phyloP scores from a whole-genome alignment of 768 basidiomycete species.

The Coprinopsis strossmayeri region DNA sequence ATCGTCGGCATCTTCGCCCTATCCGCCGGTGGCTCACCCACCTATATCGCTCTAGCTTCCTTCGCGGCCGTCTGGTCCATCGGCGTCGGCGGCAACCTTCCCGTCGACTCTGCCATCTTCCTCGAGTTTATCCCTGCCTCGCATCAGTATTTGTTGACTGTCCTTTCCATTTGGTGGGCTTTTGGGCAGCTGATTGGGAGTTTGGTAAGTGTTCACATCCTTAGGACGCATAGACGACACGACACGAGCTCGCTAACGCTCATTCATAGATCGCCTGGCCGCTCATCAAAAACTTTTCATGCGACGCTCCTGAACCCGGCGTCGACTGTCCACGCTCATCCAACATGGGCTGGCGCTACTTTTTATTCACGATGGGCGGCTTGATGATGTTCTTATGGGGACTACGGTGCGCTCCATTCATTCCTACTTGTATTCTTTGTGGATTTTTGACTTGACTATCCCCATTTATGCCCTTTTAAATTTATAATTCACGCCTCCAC shows the following conservation, averaged over 20 bases:
- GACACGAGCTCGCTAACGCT: no score
- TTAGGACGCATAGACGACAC: no score
- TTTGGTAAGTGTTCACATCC: slow-evolving; percentile 23
- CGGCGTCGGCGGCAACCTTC: slow-evolving; percentile 63
- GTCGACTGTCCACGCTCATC: slow-evolving; percentile 36
- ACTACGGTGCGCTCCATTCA: no score
- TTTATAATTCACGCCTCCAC: no score
- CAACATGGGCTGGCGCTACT: slow-evolving; percentile 75
- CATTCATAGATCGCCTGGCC: slow-evolving; percentile 82
- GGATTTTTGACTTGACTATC: no score
- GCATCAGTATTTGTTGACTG: slow-evolving; percentile 70
- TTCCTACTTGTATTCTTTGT: no score
- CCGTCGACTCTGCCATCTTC: slow-evolving; percentile 73
- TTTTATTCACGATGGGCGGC: slow-evolving; percentile 66
- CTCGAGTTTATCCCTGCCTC: slow-evolving; percentile 60
- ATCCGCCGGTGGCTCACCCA: slow-evolving; percentile 53
- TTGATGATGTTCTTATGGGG: slow-evolving; percentile 59
- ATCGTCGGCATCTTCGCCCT: slow-evolving; percentile 61
- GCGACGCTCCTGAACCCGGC: slow-evolving; percentile 25
- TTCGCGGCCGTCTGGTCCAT: slow-evolving; percentile 54
- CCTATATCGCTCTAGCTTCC: slow-evolving; percentile 41
- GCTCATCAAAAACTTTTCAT: slow-evolving; percentile 61
- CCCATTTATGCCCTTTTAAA: no score
- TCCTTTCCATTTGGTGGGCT: slow-evolving; percentile 78
- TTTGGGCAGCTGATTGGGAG: slow-evolving; percentile 64